Evolutionary conservation across 192 early-diverging fungal genomes (phyloP).

Genomic region (Coemansia brasiliensis): DNA sequence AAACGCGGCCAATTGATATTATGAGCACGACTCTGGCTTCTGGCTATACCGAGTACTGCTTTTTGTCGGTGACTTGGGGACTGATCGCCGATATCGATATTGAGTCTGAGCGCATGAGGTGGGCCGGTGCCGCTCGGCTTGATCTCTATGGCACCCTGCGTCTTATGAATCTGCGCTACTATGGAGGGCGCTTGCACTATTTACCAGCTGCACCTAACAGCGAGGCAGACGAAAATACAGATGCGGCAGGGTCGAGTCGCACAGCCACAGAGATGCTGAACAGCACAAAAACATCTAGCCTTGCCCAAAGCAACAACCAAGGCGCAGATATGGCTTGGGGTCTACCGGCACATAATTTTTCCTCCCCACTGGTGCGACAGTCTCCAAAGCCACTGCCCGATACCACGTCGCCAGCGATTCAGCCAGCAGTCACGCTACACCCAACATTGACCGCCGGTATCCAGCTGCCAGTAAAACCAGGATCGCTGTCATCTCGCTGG

Average conservation of each 20-base stretch:
- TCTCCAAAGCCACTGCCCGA: constrained; percentile 31
- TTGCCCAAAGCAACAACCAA: constrained; percentile 34
- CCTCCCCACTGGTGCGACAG: constrained; percentile 44
- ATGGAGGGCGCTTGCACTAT: constrained; percentile 61
- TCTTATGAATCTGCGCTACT: constrained; percentile 59
- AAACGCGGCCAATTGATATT: constrained; percentile 56
- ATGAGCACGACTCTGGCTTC: constrained; percentile 53
- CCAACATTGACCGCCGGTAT: constrained; percentile 50
- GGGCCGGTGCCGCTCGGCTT: constrained; percentile 52
- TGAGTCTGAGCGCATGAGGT: constrained; percentile 60
- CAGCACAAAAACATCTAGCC: constrained; percentile 23
- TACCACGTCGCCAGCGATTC: constrained; percentile 15
- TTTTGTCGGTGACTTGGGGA: constrained; percentile 61
- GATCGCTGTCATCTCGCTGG: constrained; percentile 53
- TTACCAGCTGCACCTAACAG: constrained; percentile 36
- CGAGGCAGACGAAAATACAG: not conserved
- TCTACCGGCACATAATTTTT: constrained; percentile 44
- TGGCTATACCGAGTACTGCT: constrained; percentile 53
- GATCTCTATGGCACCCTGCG: constrained; percentile 57
- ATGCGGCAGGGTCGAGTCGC: not conserved
- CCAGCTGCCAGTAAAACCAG: constrained; percentile 30
- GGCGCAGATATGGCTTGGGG: constrained; percentile 46
- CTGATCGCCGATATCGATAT: constrained; percentile 62
- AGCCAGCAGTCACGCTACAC: constrained; percentile 46
- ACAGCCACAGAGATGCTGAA: not conserved